phyloP scores from a whole-genome alignment of 345 rosid genomes.

The Acer negundo region DNA sequence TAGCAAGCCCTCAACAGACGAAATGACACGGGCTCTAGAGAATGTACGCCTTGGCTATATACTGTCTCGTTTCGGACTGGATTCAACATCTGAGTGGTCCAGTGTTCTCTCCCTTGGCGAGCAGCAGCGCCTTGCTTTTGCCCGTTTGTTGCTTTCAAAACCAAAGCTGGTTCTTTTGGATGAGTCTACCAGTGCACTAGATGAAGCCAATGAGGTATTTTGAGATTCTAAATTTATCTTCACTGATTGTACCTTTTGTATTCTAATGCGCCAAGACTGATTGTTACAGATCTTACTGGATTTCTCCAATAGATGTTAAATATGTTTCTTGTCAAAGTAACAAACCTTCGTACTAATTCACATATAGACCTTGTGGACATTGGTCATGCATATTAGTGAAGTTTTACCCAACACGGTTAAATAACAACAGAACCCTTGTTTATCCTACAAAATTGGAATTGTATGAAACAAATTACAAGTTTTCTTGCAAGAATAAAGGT shows the following conservation, averaged over 20 bases:
- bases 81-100: constrained; percentile 78
- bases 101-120: constrained; percentile 97
- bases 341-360: not conserved
- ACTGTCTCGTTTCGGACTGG: constrained; percentile 73
- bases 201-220: constrained; percentile 87
- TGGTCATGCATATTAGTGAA: not conserved
- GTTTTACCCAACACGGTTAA: not conserved
- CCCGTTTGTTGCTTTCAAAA: constrained; percentile 76
- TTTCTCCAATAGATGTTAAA: not conserved
- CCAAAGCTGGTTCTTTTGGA: constrained; percentile 84
- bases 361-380: not conserved
- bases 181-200: constrained; percentile 94
- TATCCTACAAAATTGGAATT: not conserved
- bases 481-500: constrained; percentile 6
- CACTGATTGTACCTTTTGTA: not conserved
- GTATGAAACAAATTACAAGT: not conserved
- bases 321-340: not conserved
- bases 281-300: not conserved
- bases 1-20: constrained; percentile 64
- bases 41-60: constrained; percentile 74
- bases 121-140: constrained; percentile 95
- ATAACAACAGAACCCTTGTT: not conserved
- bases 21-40: constrained; percentile 59
- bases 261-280: not conserved
- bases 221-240: constrained; percentile 10